Percentiles rank a stretch among this genome's conserved stretches.
These are phyloP conservation scores for Alternaria brassicae DNA, from an alignment of 2,329 filamentous ascomycete genomes.

Conservation along the genomic window DNA sequence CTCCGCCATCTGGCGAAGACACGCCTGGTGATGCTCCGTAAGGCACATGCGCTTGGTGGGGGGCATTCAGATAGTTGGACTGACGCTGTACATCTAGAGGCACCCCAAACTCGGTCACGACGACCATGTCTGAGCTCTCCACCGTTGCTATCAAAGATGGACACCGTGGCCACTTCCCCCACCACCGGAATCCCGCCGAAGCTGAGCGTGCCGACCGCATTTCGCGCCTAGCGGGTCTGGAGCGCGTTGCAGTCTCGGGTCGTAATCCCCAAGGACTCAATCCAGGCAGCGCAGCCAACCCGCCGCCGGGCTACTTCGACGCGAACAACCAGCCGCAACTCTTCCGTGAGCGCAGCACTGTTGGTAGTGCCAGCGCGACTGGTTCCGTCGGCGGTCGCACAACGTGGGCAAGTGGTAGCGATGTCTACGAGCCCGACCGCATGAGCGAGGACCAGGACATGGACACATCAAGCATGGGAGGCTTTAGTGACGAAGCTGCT, in stretches of 20 bases:
- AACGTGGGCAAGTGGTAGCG: slow-evolving; percentile 72
- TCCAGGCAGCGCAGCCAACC: slow-evolving; percentile 53
- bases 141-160: slow-evolving; percentile 97
- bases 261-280: slow-evolving; percentile 56
- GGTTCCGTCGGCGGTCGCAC: slow-evolving; percentile 74
- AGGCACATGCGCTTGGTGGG: slow-evolving; percentile 46
- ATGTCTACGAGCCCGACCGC: slow-evolving; percentile 69
- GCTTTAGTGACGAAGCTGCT: slow-evolving; percentile 84
- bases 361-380: slow-evolving; percentile 88
- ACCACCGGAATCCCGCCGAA: slow-evolving; percentile 74
- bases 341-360: slow-evolving; percentile 80
- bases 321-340: slow-evolving; percentile 70
- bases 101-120: slow-evolving; percentile 91
- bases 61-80: slow-evolving; percentile 14
- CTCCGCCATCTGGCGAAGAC: slow-evolving; percentile 79
- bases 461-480: slow-evolving; percentile 70
- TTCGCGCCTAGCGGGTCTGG: slow-evolving; percentile 89
- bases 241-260: slow-evolving; percentile 81
- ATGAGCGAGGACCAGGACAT: slow-evolving; percentile 72
- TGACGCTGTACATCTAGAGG: slow-evolving; percentile 63
- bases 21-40: slow-evolving; percentile 92
- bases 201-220: slow-evolving; percentile 95
- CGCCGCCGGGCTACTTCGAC: slow-evolving; percentile 76
- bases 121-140: slow-evolving; percentile 87
- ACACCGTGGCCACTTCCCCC: slow-evolving; percentile 79